Evolutionary conservation across 257 asterid genomes (phyloP).

Genomic region (Solanum paucissectum): DNA sequence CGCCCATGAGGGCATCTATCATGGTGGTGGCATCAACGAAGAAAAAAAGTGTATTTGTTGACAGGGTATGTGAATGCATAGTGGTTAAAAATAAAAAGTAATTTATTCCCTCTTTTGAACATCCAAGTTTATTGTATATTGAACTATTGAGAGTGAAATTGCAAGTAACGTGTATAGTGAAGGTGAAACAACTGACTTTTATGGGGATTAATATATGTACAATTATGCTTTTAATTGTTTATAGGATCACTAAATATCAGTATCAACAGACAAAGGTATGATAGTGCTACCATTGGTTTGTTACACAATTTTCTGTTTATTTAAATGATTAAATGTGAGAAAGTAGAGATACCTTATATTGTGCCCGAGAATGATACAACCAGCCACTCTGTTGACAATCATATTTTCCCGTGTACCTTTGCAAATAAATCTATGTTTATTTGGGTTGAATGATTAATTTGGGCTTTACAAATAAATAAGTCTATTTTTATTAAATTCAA

Average conservation of each 20-base stretch:
- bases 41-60: background rate
- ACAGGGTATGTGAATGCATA: background rate
- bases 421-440: too few relatives aligned
- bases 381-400: background rate
- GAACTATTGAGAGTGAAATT: background rate
- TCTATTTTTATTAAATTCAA: too few relatives aligned
- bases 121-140: background rate
- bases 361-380: background rate
- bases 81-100: background rate
- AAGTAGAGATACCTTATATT: background rate
- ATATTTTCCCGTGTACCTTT: slow-evolving; percentile 1
- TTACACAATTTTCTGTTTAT: background rate
- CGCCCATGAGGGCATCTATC: background rate
- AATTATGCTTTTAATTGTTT: slow-evolving; percentile 18
- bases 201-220: slow-evolving; percentile 44
- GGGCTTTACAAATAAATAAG: too few relatives aligned
- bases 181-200: slow-evolving; percentile 52
- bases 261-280: slow-evolving; percentile 51
- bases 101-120: background rate
- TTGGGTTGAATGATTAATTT: too few relatives aligned
- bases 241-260: slow-evolving; percentile 58
- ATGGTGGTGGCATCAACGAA: background rate
- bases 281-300: background rate
- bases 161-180: slow-evolving; percentile 38
- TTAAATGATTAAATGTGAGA: background rate